Evolutionary conservation across 1,139 yeast species (phyloP).

Genomic region (Pichia kudriavzevii): DNA sequence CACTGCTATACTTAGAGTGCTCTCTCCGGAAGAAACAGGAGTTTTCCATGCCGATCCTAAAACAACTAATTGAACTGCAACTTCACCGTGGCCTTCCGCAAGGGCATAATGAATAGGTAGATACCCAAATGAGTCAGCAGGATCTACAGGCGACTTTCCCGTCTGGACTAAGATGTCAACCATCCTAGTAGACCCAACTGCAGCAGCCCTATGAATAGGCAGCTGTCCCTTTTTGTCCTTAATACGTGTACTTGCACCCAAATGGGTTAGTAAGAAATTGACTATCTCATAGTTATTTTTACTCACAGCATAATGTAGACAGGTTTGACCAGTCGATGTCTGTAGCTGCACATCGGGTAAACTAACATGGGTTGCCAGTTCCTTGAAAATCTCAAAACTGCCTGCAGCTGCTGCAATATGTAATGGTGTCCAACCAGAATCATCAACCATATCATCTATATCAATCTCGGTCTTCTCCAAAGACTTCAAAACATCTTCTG

Average conservation of each 20-base stretch:
- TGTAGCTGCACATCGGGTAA: slow-evolving; percentile 41
- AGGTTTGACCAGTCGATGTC: slow-evolving; percentile 64
- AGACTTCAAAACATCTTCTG: slow-evolving; percentile 4
- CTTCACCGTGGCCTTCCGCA: slow-evolving; percentile 86
- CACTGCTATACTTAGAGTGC: slow-evolving; percentile 54
- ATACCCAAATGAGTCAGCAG: slow-evolving; percentile 70
- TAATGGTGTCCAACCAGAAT: slow-evolving; percentile 80
- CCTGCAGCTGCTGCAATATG: slow-evolving; percentile 81
- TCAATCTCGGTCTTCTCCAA: slow-evolving; percentile 35
- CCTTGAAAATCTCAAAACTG: slow-evolving; percentile 42
- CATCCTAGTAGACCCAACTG: slow-evolving; percentile 59
- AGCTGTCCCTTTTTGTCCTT: slow-evolving; percentile 62
- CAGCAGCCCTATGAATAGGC: slow-evolving; percentile 79
- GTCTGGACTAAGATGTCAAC: slow-evolving; percentile 43
- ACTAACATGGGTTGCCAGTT: slow-evolving; percentile 36
- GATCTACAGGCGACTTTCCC: slow-evolving; percentile 57
- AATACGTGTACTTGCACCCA: slow-evolving; percentile 52
- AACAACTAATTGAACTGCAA: slow-evolving; percentile 52
- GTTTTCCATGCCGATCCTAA: slow-evolving; percentile 59
- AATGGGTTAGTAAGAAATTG: slow-evolving; percentile 39
- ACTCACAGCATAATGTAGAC: slow-evolving; percentile 69
- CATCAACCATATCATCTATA: slow-evolving; percentile 62
- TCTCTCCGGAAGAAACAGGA: slow-evolving; percentile 45
- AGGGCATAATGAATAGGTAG: slow-evolving; percentile 84
- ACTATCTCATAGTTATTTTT: slow-evolving; percentile 54